Evolutionary conservation across 2,329 filamentous ascomycete species (phyloP).

Genomic region (Rhynchosporium graminicola): DNA sequence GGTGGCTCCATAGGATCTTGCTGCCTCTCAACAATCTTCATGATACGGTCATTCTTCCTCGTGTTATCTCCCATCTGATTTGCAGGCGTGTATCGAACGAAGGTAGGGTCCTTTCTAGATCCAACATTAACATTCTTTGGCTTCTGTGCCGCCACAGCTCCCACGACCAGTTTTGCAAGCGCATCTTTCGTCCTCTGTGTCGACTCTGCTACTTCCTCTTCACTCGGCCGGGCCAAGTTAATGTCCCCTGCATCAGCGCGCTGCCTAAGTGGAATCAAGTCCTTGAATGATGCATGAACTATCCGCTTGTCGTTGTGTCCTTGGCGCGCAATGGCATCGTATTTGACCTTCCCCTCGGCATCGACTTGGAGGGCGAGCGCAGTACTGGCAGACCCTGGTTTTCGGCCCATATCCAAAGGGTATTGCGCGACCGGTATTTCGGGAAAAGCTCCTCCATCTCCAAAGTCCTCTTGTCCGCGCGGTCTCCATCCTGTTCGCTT

Average conservation of each 20-base stretch:
- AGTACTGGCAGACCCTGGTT: slow-evolving; percentile 70
- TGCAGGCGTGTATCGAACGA: slow-evolving; percentile 91
- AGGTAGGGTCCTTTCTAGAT: slow-evolving; percentile 82
- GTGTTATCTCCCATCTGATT: slow-evolving; percentile 91
- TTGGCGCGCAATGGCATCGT: slow-evolving; percentile 89
- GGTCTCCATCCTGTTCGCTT: slow-evolving; percentile 90
- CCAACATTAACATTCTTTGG: slow-evolving; percentile 90
- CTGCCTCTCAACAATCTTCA: slow-evolving; percentile 97
- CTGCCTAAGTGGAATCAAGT: slow-evolving; percentile 90
- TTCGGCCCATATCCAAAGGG: slow-evolving; percentile 90
- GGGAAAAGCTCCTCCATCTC: slow-evolving; percentile 93
- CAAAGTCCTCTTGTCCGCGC: slow-evolving; percentile 85
- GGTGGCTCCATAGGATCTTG: slow-evolving; percentile 95
- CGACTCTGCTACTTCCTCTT: slow-evolving; percentile 80
- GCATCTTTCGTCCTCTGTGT: slow-evolving; percentile 88
- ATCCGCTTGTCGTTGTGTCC: slow-evolving; percentile 83
- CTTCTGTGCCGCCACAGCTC: slow-evolving; percentile 88
- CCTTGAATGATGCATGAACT: slow-evolving; percentile 94
- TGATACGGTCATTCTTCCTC: slow-evolving; percentile 90
- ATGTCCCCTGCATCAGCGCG: slow-evolving; percentile 91
- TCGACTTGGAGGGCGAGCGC: slow-evolving; percentile 92
- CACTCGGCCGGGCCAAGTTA: slow-evolving; percentile 78
- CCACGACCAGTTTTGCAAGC: slow-evolving; percentile 76
- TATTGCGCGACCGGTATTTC: slow-evolving; percentile 94
- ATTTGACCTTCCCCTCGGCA: slow-evolving; percentile 89